Base-by-base conservation (phyloP, 176 grass and related monocot species). In the Elaeis guineensis region DNA sequence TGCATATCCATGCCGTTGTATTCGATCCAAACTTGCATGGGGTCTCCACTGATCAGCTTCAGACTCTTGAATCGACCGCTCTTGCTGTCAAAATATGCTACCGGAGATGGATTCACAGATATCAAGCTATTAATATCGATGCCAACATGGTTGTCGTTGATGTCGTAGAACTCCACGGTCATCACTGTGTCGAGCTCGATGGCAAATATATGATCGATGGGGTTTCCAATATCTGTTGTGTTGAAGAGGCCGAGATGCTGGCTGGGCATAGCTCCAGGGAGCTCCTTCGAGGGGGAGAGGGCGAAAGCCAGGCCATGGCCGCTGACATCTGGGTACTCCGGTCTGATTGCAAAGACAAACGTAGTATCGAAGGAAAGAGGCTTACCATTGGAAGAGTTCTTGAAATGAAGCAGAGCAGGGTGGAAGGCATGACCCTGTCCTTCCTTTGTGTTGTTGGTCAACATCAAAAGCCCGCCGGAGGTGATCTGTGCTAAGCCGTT, bases 281-380 rank as follows among this genome's bases (percentile, higher is more conserved):
- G 6, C 4, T 0, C 9, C 32, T 44, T 39, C 0, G 79, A 83
- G 3, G 83, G 76, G 17, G 71, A 65, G 3, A 90, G 66, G 11
- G 73, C 78, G 57, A 90, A 90, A 59, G 72, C 75, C 5, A 90
- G 16, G 44, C 87, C 87, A 23, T 90, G 87, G 55, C 87, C 87
- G 23, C 78, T 30, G 21, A 77, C 67, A 4, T 83, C 79, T 4
- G 25, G 55, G 64, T 90, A 83, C 25, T 24, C 57, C 5, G 87
- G 64, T 19, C 25, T 9, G 55, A 90, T 63, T 59, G 72, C 78
- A 35, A 79, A 6, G 17, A 87, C 89, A 59, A 94, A 94, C 0
- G 80, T 74, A 12, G 89, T 84, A 49, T 80, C 81, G 80, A 94
- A 94, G 65, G 80, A 92, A 54, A 72, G 3, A 16, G 66, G 55